A percentile compares a stretch with the other conserved stretches of the same genome.
Conservation (phyloP, 2,329 filamentous ascomycete genomes). For the Claviceps spartinae region DNA sequence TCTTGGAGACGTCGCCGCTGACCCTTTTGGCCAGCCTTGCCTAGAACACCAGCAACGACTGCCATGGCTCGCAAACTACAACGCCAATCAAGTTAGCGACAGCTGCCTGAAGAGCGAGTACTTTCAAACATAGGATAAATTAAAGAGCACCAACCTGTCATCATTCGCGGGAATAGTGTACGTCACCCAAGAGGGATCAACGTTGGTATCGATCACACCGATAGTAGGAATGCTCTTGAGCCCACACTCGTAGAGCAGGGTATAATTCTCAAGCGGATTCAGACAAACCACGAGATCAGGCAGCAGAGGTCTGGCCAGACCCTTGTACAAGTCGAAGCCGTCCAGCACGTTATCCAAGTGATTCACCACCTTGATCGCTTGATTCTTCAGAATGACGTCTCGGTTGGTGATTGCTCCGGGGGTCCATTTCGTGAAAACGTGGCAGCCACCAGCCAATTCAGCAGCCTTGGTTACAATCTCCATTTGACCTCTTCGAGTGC, state of each 20-base stretch:
- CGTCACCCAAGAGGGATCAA: constrained; percentile 84
- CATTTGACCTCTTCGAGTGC: constrained; percentile 71
- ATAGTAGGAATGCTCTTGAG: constrained; percentile 84
- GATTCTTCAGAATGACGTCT: constrained; percentile 67
- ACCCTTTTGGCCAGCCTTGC: constrained; percentile 69
- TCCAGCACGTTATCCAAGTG: constrained; percentile 47
- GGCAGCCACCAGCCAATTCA: constrained; percentile 62
- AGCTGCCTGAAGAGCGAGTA: background rate
- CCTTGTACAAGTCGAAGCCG: constrained; percentile 54
- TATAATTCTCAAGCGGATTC: constrained; percentile 86
- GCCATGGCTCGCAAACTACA: constrained; percentile 64
- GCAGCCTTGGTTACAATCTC: constrained; percentile 71
- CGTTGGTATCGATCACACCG: constrained; percentile 86
- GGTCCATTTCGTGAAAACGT: constrained; percentile 87
- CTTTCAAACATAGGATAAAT: background rate
- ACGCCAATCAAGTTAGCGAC: constrained; percentile 2
- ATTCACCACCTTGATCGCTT: constrained; percentile 62
- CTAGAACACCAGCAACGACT: constrained; percentile 74
- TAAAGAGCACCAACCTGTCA: constrained; percentile 51
- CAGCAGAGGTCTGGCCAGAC: constrained; percentile 51
- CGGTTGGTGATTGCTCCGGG: constrained; percentile 88
- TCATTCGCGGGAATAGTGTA: constrained; percentile 96
- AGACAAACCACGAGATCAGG: constrained; percentile 87
- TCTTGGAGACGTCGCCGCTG: constrained; percentile 51
- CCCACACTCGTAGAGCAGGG: constrained; percentile 81